Conservation (phyloP, 768 basidiomycete genomes). For the Boletus vermiculosoides region DNA sequence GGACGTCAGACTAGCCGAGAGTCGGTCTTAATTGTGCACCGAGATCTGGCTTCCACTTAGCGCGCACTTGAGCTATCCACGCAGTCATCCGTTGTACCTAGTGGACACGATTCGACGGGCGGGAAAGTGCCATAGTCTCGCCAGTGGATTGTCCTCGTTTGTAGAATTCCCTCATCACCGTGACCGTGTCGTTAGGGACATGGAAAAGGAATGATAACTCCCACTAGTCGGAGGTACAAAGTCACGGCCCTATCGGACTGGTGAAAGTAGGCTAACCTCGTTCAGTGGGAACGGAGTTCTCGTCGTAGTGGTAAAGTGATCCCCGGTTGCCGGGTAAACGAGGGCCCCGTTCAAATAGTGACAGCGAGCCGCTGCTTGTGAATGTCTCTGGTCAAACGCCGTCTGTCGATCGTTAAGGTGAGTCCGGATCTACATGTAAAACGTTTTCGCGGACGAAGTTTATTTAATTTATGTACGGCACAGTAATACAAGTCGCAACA, state of each 20-base stretch:
- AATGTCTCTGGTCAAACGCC: neutral
- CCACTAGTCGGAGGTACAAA: neutral
- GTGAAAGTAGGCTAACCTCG: neutral
- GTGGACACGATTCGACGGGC: neutral
- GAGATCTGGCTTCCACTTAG: neutral
- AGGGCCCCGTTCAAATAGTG: neutral
- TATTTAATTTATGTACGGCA: neutral
- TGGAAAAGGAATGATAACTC: neutral
- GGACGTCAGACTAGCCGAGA: neutral
- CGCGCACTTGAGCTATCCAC: neutral
- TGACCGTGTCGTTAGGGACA: neutral
- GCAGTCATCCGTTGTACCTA: no score
- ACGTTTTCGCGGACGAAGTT: neutral
- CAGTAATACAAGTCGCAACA: neutral
- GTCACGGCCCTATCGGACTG: neutral
- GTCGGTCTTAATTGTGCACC: neutral
- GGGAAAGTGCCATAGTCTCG: neutral
- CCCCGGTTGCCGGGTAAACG: neutral
- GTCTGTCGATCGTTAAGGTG: neutral
- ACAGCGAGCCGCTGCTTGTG: neutral
- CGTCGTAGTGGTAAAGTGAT: neutral
- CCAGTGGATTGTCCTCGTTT: neutral
- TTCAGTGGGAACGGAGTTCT: neutral
- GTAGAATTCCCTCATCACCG: neutral
- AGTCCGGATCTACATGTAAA: neutral